Percentiles rank a stretch among this genome's conserved stretches.
Conservation (phyloP, 169 alveolate genomes). For the Ichthyophthirius multifiliis region DNA sequence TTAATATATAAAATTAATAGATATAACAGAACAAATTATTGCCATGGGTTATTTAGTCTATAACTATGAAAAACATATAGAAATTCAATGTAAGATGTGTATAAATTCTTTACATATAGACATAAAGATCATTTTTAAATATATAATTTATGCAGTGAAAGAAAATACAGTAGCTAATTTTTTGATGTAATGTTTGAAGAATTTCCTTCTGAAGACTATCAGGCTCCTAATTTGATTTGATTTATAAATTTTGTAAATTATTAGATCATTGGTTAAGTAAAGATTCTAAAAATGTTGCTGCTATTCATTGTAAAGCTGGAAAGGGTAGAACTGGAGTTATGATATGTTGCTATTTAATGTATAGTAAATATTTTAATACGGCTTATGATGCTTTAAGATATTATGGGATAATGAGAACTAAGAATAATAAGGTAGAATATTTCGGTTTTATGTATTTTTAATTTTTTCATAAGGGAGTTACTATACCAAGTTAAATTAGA, state of each 20-base stretch:
- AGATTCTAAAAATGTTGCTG: constrained; percentile 68
- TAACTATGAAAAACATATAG: not conserved
- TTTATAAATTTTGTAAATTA: constrained; percentile 72
- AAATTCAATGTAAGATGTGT: constrained; percentile 73
- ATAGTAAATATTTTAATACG: not conserved
- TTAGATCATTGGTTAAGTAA: constrained; percentile 58
- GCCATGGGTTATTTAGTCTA: constrained; percentile 91
- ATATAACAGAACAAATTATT: constrained; percentile 83
- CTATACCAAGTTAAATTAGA: constrained; percentile 75
- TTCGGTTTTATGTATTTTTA: not conserved
- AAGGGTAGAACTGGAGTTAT: constrained; percentile 93
- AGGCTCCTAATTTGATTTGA: constrained; percentile 78
- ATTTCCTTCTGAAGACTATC: constrained; percentile 81
- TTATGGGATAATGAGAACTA: constrained; percentile 56
- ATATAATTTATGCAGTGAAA: constrained; percentile 85
- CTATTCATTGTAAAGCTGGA: constrained; percentile 92
- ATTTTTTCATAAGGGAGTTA: constrained; percentile 58
- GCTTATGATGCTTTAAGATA: constrained; percentile 41
- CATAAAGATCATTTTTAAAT: constrained; percentile 80
- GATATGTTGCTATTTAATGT: constrained; percentile 81
- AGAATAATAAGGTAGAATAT: constrained; percentile 44
- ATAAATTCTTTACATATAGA: constrained; percentile 72
- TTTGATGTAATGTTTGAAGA: constrained; percentile 50
- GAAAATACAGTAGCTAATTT: constrained; percentile 39
- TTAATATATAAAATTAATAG: not conserved